A percentile compares a stretch with the other conserved stretches of the same genome.
These are phyloP conservation scores for Ganoderma leucocontextum DNA, from an alignment of 1,284 basidiomycete species.

Conservation along the genomic window DNA sequence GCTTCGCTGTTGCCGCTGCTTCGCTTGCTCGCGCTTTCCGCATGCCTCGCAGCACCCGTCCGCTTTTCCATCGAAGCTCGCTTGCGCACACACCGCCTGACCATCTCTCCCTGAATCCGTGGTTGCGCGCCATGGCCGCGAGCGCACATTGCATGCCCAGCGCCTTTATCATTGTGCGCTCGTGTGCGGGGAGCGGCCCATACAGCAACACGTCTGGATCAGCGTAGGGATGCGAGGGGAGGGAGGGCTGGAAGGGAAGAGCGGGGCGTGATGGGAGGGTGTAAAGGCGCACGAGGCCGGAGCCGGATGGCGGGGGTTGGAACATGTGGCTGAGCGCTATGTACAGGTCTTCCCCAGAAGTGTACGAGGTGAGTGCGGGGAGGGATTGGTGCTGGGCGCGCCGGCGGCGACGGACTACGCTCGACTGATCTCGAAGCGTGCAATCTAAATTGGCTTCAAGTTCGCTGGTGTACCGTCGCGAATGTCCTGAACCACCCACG, in stretches of 20 bases:
- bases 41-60: slow-evolving; percentile 34
- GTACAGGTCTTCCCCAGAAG: slow-evolving; percentile 16
- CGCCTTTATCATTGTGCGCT: slow-evolving; percentile 26
- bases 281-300: slow-evolving; percentile 8
- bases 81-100: slow-evolving; percentile 24
- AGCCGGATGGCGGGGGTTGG: slow-evolving; percentile 11
- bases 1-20: too few species aligned
- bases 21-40: slow-evolving; percentile 31
- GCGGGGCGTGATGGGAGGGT: slow-evolving; percentile 12
- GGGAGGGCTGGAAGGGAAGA: slow-evolving; percentile 14
- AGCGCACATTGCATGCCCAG: slow-evolving; percentile 31
- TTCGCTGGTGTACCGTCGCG: slow-evolving; percentile 17
- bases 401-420: background rate
- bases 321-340: slow-evolving; percentile 22
- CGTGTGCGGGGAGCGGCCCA: slow-evolving; percentile 19
- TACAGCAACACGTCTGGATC: background rate
- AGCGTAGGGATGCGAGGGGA: slow-evolving; percentile 4
- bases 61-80: slow-evolving; percentile 29
- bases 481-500: background rate
- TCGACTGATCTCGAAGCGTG: slow-evolving; percentile 2
- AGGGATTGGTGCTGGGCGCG: slow-evolving; percentile 14
- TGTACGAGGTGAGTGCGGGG: slow-evolving; percentile 15
- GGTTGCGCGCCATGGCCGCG: slow-evolving; percentile 36
- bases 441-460: slow-evolving; percentile 4
- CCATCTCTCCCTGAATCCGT: slow-evolving; percentile 35